Evolutionary conservation across 805 yeast genomes (phyloP).

Genomic region (Candida broadrunensis): DNA sequence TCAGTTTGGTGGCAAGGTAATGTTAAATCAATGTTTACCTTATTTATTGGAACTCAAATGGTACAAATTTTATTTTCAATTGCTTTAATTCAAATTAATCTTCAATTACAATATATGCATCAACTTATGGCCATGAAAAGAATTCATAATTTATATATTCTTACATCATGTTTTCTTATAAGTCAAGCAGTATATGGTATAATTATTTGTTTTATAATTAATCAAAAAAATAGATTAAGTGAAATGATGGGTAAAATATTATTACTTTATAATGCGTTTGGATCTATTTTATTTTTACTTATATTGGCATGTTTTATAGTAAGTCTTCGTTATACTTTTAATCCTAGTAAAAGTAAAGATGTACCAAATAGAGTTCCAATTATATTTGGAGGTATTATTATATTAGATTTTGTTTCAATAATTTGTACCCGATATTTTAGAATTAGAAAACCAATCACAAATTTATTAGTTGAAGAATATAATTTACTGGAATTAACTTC

Average conservation of each 20-base stretch:
- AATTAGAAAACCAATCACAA: slow-evolving; percentile 5
- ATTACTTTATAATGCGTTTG: slow-evolving; percentile 3
- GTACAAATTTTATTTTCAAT: slow-evolving; percentile 6
- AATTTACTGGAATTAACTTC: slow-evolving; percentile 9
- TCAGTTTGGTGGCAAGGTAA: slow-evolving; percentile 7
- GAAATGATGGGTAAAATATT: slow-evolving; percentile 11
- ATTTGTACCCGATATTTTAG: slow-evolving; percentile 8
- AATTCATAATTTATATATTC: slow-evolving; percentile 7
- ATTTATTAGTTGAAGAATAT: slow-evolving; percentile 11
- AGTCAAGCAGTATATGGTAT: slow-evolving; percentile 9
- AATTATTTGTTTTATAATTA: slow-evolving; percentile 4
- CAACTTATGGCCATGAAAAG: slow-evolving; percentile 3
- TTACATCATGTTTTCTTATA: slow-evolving; percentile 7
- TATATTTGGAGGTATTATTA: slow-evolving; percentile 7
- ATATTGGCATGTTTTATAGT: slow-evolving; percentile 6
- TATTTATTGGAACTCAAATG: slow-evolving; percentile 4
- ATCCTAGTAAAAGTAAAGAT: background rate
- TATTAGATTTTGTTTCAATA: slow-evolving; percentile 4
- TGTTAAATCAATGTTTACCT: slow-evolving; percentile 3
- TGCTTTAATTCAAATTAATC: slow-evolving; percentile 7
- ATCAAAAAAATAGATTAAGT: slow-evolving; percentile 9
- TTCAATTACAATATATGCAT: slow-evolving; percentile 5
- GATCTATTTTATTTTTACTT: slow-evolving; percentile 1
- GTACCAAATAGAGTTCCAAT: slow-evolving; percentile 7
- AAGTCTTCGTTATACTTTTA: background rate